These are phyloP conservation scores for Thelonectria olida DNA, from an alignment of 2,329 filamentous ascomycete species.

Conservation along the genomic window DNA sequence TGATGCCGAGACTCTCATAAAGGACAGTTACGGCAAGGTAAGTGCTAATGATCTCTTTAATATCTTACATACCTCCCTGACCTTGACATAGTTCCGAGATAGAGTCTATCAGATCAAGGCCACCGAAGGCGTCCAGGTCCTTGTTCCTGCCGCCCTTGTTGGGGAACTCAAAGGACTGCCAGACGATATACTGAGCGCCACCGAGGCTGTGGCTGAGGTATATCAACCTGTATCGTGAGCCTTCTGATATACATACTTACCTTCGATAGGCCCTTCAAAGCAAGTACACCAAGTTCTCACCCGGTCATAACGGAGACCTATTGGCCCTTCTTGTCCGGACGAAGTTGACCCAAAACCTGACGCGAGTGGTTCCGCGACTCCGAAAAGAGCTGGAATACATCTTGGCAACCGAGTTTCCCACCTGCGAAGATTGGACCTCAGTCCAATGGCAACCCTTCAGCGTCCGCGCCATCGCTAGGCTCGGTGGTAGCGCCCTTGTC, in stretches of 20 bases:
- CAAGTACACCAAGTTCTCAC: conserved; percentile 60
- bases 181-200: conserved; percentile 58
- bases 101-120: conserved; percentile 61
- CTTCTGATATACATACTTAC: conserved; percentile 1
- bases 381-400: conserved; percentile 58
- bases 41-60: not conserved
- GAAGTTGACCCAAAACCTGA: conserved; percentile 58
- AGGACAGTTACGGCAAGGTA: conserved; percentile 60
- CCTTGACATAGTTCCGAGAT: conserved; percentile 53
- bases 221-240: not conserved
- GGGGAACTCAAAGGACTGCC: conserved; percentile 58
- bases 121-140: conserved; percentile 59
- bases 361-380: conserved; percentile 55
- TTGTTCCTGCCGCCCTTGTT: conserved; percentile 56
- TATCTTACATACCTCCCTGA: conserved; percentile 25
- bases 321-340: conserved; percentile 55
- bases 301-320: conserved; percentile 56
- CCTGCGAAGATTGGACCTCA: conserved; percentile 63
- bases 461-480: conserved; percentile 59
- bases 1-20: conserved; percentile 56
- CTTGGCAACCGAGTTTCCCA: conserved; percentile 57
- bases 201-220: conserved; percentile 59
- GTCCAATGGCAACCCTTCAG: conserved; percentile 63
- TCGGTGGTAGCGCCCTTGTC: conserved; percentile 64
- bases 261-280: conserved; percentile 55